Base-by-base conservation (phyloP, 257 asterid genomes). In the Orobanche coerulescens region DNA sequence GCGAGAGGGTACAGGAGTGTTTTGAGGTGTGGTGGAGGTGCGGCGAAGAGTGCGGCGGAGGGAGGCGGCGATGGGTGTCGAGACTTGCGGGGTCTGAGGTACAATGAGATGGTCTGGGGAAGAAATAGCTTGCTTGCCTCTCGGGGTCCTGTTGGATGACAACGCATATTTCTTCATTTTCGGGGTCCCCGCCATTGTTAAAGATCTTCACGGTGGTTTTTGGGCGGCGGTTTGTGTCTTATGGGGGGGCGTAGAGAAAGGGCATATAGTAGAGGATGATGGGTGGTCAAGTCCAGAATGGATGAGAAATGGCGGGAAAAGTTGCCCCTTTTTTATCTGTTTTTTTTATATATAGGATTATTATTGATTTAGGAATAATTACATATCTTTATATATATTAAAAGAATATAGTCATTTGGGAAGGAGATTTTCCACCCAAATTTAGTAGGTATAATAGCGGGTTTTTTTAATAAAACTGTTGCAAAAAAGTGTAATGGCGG, bases 1-100 rank as follows among this genome's bases (percentile, higher is more conserved):
- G 48, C 25, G 34, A 39, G 69, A 42, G 15, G 61, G 42, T n/a
- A 31, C 33, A 25, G 33, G 51, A 51, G 1, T 49, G 23, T 46
- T 44, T 46, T 36, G 58, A 9, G 73, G 78, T 2, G 85, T 42
- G 54, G 61, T 26, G 61, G 83, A 31, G 51, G 44, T 67, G 63
- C 70, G 74, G 53, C 94, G 97, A 68, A 76, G 71, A 37, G 95
- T 86, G 57, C 94, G 92, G 47, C 95, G 93, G 65, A 63, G 43
- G 7, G 69, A 66, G 63, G 77, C 13, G 61, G 52, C 50, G 44
- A 19, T 64, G 24, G 80, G 79, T 3, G 75, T 62, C 20, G 71
- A 64, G 57, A 58, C 54, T 40, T 39, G 74, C 36, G 94, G 94
- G 53, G 95, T 79, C 23, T 65, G 62, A 28, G 97, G 97, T n/a